Conservation (phyloP, 192 early-diverging fungal species). For the Entomortierella lignicola region DNA sequence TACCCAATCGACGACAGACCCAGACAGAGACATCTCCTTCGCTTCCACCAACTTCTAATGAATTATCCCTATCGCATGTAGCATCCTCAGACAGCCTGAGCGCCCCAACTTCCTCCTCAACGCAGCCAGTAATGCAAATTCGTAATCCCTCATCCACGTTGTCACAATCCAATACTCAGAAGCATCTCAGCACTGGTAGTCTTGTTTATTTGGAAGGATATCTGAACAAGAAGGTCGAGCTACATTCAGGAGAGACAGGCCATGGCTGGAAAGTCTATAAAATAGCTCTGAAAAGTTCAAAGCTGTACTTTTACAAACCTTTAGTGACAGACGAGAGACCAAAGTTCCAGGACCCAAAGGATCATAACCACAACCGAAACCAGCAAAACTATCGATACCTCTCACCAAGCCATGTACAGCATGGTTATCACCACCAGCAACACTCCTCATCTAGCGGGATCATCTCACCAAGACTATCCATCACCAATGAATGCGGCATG, state of each 20-base stretch:
- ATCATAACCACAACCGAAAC: slow-evolving; percentile 29
- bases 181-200: slow-evolving; percentile 45
- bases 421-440: slow-evolving; percentile 12
- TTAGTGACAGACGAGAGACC: slow-evolving; percentile 56
- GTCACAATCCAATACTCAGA: slow-evolving; percentile 12
- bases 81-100: not conserved
- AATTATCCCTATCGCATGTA: not conserved
- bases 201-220: slow-evolving; percentile 68
- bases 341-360: slow-evolving; percentile 35
- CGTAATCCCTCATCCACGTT: not conserved
- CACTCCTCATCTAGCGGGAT: slow-evolving; percentile 34
- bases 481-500: slow-evolving; percentile 58
- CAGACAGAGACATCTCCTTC: slow-evolving; percentile 10
- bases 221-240: slow-evolving; percentile 79
- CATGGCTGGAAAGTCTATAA: slow-evolving; percentile 85
- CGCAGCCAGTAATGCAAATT: not conserved
- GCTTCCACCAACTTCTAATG: not conserved
- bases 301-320: slow-evolving; percentile 81
- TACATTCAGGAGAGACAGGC: slow-evolving; percentile 68
- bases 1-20: slow-evolving; percentile 18
- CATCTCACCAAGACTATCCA: slow-evolving; percentile 36
- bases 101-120: not conserved
- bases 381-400: slow-evolving; percentile 4
- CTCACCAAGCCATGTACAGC: slow-evolving; percentile 3
- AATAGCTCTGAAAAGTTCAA: slow-evolving; percentile 77